Evolutionary conservation across 2,329 filamentous ascomycete species (phyloP).

Genomic region (Ascochyta rabiei): DNA sequence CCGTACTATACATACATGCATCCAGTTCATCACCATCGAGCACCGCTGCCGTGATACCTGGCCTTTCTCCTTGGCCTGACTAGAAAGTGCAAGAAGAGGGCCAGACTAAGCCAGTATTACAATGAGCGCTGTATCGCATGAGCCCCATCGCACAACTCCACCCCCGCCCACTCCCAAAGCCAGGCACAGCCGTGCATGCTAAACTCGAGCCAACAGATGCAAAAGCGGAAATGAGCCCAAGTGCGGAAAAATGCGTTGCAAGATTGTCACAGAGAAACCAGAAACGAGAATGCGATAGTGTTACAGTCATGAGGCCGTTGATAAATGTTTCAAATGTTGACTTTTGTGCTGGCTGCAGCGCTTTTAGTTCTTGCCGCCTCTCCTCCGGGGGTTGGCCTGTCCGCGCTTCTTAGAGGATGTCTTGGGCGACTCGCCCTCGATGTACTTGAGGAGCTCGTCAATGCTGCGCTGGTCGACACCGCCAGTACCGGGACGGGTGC

Average conservation of each 20-base stretch:
- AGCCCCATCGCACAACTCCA: slow-evolving; percentile 14
- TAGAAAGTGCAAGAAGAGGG: no score
- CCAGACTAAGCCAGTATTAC: no score
- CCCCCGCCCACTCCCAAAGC: no score
- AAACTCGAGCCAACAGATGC: slow-evolving; percentile 10
- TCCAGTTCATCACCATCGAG: no score
- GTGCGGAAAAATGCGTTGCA: slow-evolving; percentile 7
- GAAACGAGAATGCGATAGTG: slow-evolving; percentile 7
- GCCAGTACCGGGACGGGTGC: slow-evolving; percentile 39
- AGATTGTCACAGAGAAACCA: slow-evolving; percentile 1
- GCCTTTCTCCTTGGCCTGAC: no score
- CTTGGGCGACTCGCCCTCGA: slow-evolving; percentile 70
- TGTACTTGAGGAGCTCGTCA: slow-evolving; percentile 91
- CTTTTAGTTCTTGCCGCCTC: slow-evolving; percentile 19
- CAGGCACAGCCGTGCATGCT: slow-evolving; percentile 1
- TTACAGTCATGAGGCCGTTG: slow-evolving; percentile 15
- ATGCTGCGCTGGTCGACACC: slow-evolving; percentile 80
- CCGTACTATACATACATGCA: no score
- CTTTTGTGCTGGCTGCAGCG: neutral
- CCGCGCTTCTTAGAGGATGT: slow-evolving; percentile 54
- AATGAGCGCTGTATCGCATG: no score
- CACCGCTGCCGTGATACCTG: no score
- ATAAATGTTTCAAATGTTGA: neutral
- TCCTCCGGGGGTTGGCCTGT: slow-evolving; percentile 52
- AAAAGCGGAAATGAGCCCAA: neutral